A percentile compares a stretch with the other conserved stretches of the same genome.
Evolutionary conservation across 192 early-diverging fungal genomes (phyloP).

Genomic region (Podochytrium sp.): DNA sequence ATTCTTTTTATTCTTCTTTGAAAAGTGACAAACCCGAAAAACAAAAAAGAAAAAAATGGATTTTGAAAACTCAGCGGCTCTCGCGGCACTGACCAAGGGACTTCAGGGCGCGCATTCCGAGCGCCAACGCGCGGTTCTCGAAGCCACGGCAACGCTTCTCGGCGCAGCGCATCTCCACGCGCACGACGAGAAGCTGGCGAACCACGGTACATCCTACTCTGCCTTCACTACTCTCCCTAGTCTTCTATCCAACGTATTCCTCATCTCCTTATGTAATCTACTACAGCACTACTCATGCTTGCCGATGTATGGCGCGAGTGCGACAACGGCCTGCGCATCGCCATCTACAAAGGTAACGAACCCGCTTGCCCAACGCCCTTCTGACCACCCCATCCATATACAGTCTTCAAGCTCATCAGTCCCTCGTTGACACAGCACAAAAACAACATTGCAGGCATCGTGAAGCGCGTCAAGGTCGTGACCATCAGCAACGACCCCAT

Average conservation of each 20-base stretch:
- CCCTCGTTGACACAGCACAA: background rate
- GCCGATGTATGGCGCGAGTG: slow-evolving; percentile 4
- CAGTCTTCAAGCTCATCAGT: background rate
- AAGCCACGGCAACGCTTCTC: background rate
- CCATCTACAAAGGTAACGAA: background rate
- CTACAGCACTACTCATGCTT: background rate
- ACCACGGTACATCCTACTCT: background rate
- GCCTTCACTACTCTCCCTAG: too few species aligned
- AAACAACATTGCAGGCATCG: background rate
- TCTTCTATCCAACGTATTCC: too few species aligned
- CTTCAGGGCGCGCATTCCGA: background rate
- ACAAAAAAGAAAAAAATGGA: too few species aligned
- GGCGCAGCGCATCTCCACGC: background rate
- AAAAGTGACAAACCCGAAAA: too few species aligned
- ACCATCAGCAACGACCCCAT: slow-evolving; percentile 23
- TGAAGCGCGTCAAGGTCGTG: slow-evolving; percentile 13
- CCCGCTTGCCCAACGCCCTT: too few species aligned
- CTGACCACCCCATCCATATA: background rate
- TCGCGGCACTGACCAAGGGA: background rate
- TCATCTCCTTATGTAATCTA: background rate
- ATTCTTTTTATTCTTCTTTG: too few species aligned
- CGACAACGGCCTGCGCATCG: background rate
- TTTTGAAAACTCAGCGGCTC: background rate
- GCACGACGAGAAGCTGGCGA: background rate
- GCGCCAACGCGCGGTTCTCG: background rate